Base-by-base conservation (phyloP, 257 asterid species). In the Paraleonurus japonicus region DNA sequence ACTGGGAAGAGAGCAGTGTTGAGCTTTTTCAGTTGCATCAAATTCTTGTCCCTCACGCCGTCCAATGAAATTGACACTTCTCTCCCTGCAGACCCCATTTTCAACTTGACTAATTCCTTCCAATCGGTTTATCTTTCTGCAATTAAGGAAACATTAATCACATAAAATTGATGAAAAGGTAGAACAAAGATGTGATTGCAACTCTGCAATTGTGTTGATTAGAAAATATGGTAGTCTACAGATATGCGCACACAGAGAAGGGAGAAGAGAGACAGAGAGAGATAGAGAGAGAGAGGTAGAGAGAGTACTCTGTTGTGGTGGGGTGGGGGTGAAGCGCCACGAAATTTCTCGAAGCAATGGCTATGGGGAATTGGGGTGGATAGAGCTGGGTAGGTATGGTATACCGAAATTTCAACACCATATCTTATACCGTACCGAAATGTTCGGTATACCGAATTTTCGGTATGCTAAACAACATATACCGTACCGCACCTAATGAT, bases 1-100 rank as follows among this genome's bases (percentile, higher is more conserved):
- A 91, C 92, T 13, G 99, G 96, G 78, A 94, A 94, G 12, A 94
- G 90, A 10, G 81, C 95, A 48, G 90, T 85, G 79, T 91, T 94
- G 73, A 91, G 96, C 87, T 90, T 90, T 66, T 89, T 94, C 75
- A 94, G 83, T 54, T 94, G 96, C 99, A 94, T 84, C 86, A 88
- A n/a, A 82, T 94, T 94, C 85, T 94, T 94, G 80, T 94, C 97
- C 81, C 95, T 82, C 69, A 94, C 83, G 11, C 86, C 87, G 68
- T 91, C 99, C 78, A 89, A 79, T 62, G 96, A 88, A 76, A 88
- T 88, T 11, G 86, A 73, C 69, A 76, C 76, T 61, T 87, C 96
- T 67, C 92, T 79, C 51, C 92, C 89, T 54, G 76, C 94, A 12
- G 74, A 78, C 59, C n/a, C 92, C 97, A 90, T 90, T 57, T 2